Conservation (phyloP, 371 early-diverging fungal genomes). For the Dichotomocladium elegans region DNA sequence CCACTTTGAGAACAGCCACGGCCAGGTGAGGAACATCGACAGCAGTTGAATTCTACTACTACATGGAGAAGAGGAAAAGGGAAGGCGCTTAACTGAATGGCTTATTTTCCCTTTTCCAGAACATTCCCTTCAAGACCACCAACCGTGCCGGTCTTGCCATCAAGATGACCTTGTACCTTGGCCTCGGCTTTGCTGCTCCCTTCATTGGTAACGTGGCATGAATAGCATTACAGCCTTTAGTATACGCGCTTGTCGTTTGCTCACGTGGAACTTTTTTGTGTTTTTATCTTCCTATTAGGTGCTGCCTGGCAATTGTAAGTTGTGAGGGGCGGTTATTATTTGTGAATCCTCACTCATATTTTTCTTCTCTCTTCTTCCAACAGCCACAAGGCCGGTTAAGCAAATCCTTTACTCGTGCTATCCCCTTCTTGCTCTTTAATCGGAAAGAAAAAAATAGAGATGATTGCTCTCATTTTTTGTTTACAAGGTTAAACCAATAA, state of each 20-base stretch:
- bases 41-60: too few species aligned
- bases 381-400: constrained; percentile 47
- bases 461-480: too few species aligned
- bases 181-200: constrained; percentile 53
- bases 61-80: background rate
- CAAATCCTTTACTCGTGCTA: too few species aligned
- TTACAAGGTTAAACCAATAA: too few species aligned
- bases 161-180: constrained; percentile 48
- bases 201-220: constrained; percentile 59
- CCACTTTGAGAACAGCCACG: constrained; percentile 46
- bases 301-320: constrained; percentile 48
- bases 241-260: background rate
- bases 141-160: constrained; percentile 57
- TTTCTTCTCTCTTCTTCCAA: constrained; percentile 11
- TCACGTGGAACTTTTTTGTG: background rate
- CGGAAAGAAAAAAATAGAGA: too few species aligned
- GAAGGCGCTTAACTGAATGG: too few species aligned
- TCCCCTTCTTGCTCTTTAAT: too few species aligned
- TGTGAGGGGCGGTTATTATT: background rate
- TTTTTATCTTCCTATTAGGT: constrained; percentile 13
- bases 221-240: too few species aligned
- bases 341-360: background rate
- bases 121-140: constrained; percentile 62
- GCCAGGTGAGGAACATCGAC: constrained; percentile 24
- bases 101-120: too few species aligned